Base-by-base conservation (phyloP, 352 stramenopile genomes). In the Pythium angustatum region DNA sequence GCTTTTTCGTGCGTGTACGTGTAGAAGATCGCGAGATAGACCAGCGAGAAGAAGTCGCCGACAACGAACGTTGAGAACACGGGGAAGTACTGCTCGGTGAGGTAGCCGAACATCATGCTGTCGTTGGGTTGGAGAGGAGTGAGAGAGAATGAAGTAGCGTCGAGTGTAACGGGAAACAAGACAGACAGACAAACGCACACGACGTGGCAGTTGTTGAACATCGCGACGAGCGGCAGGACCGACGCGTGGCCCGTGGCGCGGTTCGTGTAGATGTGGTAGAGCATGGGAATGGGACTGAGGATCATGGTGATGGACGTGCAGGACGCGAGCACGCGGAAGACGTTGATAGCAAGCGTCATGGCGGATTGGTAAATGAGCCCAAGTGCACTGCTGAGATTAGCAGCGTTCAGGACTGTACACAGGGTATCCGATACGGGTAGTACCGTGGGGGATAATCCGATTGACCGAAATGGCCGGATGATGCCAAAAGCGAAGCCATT, bases 1-100 rank as follows among this genome's bases (percentile, higher is more conserved):
- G 68, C 68, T 41, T 61, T 64, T 15, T 88, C 75, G 9, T 71
- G 55, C 1, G 73, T 66, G 66, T 76, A 83, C 9, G 58, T 68
- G 62, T 81, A 86, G 62, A 83, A 87, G 22, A 82, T 43, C 6
- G 66, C 40, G 36, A 88, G 75, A 67, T 82, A 88, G 12, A 65
- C 34, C 22, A 84, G 22, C 8, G 66, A 62, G 1, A 77, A 51
- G 28, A 79, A 52, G 57, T 78, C 70, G 24, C 77, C 79, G 22
- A 82, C 68, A 24, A 66, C 58, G 40, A 81, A 88, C 1, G 76
- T 85, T 11, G 74, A 68, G 28, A 85, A 71, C 11, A 88, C 63
- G 2, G 79, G 77, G 58, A 82, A 80, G 56, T 81, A 77, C 40
- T 80, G 70, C 55, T 71, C 45, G 22, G 57, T 62, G 50, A 83